phyloP scores from a whole-genome alignment of 768 basidiomycete genomes.

The Lentinula detonsa region DNA sequence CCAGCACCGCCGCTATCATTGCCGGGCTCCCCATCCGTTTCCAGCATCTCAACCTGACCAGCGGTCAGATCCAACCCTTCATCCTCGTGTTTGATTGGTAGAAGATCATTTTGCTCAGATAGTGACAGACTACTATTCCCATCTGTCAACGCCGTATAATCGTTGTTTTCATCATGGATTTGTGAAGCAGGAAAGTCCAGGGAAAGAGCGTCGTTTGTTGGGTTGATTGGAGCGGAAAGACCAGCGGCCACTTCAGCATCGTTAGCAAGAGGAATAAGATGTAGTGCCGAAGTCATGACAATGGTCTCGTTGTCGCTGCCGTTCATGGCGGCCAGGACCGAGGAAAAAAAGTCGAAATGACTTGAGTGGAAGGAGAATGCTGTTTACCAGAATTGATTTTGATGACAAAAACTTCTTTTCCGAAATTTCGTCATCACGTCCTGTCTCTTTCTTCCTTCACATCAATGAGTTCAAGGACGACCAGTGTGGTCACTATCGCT shows the following conservation, averaged over 20 bases:
- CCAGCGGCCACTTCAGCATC: constrained; percentile 24
- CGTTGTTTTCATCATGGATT: neutral
- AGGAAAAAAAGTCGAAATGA: constrained; percentile 14
- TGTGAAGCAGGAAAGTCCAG: constrained; percentile 8
- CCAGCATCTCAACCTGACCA: constrained; percentile 39
- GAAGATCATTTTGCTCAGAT: neutral
- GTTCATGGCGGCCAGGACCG: constrained; percentile 36
- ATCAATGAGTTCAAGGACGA: constrained; percentile 33
- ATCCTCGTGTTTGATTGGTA: constrained; percentile 7
- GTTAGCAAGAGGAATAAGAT: constrained; percentile 21
- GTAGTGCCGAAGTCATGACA: constrained; percentile 22
- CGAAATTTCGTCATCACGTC: constrained; percentile 3
- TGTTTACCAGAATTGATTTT: neutral
- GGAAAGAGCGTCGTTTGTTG: constrained; percentile 9
- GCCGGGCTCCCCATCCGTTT: constrained; percentile 33
- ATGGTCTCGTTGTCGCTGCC: constrained; percentile 25
- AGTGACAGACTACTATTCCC: constrained; percentile 29
- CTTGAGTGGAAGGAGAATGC: constrained; percentile 5
- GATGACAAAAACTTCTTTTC: neutral
- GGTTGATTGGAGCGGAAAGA: neutral
- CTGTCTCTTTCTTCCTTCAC: constrained; percentile 11
- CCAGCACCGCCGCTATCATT: constrained; percentile 25
- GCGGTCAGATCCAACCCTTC: constrained; percentile 27
- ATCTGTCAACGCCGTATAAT: constrained; percentile 10
- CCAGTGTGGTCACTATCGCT: constrained; percentile 36